These are phyloP conservation scores for Juglanconis oblonga DNA, from an alignment of 2,329 filamentous ascomycete species.

Conservation along the genomic window DNA sequence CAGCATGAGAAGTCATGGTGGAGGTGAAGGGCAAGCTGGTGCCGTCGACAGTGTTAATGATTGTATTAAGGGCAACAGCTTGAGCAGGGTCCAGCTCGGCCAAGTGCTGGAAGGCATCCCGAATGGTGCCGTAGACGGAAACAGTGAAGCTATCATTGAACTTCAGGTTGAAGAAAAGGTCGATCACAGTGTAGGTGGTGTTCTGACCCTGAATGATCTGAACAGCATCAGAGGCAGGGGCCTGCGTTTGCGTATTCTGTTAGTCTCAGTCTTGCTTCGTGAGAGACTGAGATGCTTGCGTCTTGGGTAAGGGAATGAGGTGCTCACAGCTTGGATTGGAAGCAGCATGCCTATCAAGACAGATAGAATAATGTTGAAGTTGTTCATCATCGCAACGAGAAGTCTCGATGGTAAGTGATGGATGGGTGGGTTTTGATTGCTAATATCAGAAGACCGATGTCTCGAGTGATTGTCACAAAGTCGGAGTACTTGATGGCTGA, in stretches of 20 bases:
- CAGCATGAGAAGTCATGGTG: background rate
- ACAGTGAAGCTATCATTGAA: background rate
- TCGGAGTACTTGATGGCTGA: too few relatives aligned
- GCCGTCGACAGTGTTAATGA: background rate
- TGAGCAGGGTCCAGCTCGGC: background rate
- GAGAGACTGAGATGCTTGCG: background rate
- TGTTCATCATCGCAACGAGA: background rate
- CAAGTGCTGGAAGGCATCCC: background rate
- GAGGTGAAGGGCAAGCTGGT: background rate
- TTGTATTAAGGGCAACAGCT: background rate
- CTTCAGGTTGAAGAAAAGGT: background rate
- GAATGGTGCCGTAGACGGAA: background rate
- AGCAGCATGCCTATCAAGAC: conserved; percentile 1
- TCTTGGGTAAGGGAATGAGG: background rate
- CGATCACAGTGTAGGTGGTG: background rate
- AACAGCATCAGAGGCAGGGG: background rate
- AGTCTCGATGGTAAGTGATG: background rate
- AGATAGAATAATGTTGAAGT: background rate
- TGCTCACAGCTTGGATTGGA: background rate
- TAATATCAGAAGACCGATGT: too few relatives aligned
- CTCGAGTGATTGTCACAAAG: too few relatives aligned
- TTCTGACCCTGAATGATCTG: background rate
- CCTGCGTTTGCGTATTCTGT: background rate
- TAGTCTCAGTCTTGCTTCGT: background rate
- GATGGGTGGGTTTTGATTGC: background rate